These are phyloP conservation scores for Cystofilobasidium bisporidii DNA, from an alignment of 768 basidiomycete species.

Conservation along the genomic window DNA sequence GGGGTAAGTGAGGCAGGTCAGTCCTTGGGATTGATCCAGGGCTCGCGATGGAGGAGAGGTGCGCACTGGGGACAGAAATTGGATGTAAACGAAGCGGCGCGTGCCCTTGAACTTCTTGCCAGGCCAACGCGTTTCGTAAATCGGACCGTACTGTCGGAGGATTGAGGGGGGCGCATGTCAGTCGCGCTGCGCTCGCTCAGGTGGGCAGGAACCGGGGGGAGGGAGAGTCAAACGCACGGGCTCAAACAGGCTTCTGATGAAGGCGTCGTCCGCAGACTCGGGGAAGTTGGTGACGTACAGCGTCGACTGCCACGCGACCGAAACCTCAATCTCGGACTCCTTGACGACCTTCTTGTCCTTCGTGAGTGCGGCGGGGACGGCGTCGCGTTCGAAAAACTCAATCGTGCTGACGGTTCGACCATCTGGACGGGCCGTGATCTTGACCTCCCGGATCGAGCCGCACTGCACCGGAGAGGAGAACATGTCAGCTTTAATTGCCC, in stretches of 20 bases:
- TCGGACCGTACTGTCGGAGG: constrained; percentile 66
- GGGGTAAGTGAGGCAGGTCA: not conserved
- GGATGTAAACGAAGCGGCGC: constrained; percentile 87
- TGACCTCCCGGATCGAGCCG: constrained; percentile 73
- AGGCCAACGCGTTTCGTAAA: constrained; percentile 96
- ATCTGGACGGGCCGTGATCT: constrained; percentile 46
- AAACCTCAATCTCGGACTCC: constrained; percentile 67
- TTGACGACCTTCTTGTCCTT: constrained; percentile 85
- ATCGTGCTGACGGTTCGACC: constrained; percentile 61
- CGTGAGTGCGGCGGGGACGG: constrained; percentile 74
- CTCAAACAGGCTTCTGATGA: constrained; percentile 64
- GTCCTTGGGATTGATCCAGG: not conserved
- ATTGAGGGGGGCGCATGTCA: constrained; percentile 7
- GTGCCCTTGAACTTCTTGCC: constrained; percentile 91
- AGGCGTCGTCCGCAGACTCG: constrained; percentile 65
- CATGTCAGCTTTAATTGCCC: not conserved
- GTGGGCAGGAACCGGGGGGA: constrained; percentile 71
- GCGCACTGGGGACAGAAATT: constrained; percentile 73
- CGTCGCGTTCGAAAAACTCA: constrained; percentile 67
- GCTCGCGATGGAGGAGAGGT: not conserved
- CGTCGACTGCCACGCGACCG: constrained; percentile 87
- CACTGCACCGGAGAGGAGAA: constrained; percentile 50
- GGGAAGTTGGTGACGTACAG: constrained; percentile 95
- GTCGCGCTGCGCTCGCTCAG: no score
- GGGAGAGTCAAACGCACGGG: constrained; percentile 53